A percentile compares a stretch with the other conserved stretches of the same genome.
phyloP scores from a whole-genome alignment of 2,329 filamentous ascomycete species.

The Fusarium dlaminii region DNA sequence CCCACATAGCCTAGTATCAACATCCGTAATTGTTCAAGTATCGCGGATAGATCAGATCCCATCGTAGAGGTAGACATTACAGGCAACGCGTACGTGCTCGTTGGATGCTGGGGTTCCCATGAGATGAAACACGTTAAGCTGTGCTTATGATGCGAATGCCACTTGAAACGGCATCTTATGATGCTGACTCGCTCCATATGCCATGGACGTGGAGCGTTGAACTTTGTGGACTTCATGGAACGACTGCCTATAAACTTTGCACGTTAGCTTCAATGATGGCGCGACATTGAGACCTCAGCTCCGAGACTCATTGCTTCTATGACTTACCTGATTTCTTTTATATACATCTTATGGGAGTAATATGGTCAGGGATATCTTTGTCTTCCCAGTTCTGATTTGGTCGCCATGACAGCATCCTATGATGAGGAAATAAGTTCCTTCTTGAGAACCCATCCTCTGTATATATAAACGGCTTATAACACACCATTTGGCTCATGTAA shows the following conservation, averaged over 20 bases:
- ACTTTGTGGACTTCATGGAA: neutral
- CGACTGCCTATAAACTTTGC: neutral
- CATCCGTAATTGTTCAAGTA: neutral
- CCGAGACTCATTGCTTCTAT: neutral
- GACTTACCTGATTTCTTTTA: neutral
- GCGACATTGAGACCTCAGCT: fast-evolving
- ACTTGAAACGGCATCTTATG: neutral
- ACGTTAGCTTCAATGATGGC: neutral
- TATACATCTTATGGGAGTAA: neutral
- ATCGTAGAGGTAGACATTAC: neutral
- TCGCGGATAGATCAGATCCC: fast-evolving
- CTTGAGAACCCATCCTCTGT: neutral
- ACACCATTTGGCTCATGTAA: neutral
- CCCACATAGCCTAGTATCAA: neutral
- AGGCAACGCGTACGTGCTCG: neutral
- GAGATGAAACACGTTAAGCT: neutral
- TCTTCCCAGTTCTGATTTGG: neutral
- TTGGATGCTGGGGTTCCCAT: neutral
- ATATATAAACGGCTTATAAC: neutral
- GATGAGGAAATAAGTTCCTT: neutral
- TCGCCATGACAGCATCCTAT: neutral
- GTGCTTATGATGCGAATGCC: neutral
- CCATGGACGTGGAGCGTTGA: neutral
- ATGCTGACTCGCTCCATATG: neutral
- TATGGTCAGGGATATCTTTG: neutral